These are phyloP conservation scores for Ceratobasidium sp. DNA, from an alignment of 1,284 basidiomycete species.

Conservation along the genomic window DNA sequence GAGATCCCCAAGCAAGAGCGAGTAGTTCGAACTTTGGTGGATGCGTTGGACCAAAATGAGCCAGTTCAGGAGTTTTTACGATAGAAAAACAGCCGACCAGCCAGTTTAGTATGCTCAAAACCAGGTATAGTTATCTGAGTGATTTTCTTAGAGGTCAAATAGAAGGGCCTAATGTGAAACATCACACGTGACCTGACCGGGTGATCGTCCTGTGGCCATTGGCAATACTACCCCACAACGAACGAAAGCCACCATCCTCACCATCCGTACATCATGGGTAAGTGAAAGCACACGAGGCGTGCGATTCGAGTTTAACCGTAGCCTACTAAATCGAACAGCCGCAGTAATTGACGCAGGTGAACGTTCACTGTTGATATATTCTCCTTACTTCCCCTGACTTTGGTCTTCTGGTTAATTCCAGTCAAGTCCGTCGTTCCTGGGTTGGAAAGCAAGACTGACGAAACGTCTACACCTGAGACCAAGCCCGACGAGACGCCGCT, in stretches of 20 bases:
- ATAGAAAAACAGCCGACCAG: too few relatives aligned
- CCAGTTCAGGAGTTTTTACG: too few relatives aligned
- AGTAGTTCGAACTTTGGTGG: too few relatives aligned
- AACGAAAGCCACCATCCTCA: conserved; percentile 10
- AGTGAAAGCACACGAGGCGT: neutral
- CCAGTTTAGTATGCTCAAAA: too few relatives aligned
- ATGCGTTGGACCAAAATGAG: too few relatives aligned
- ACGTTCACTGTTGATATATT: neutral
- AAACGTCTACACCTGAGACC: neutral
- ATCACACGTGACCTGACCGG: neutral
- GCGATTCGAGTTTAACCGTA: neutral
- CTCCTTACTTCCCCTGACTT: conserved; percentile 15
- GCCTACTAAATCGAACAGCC: neutral
- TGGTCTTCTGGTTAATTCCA: neutral
- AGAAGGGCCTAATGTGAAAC: neutral
- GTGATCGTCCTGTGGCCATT: neutral
- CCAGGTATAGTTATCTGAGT: too few relatives aligned
- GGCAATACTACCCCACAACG: conserved; percentile 23
- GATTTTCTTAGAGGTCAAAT: neutral
- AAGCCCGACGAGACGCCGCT: conserved; percentile 49
- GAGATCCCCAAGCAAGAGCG: too few relatives aligned
- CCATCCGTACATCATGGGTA: conserved; percentile 1
- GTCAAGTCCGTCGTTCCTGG: conserved; percentile 37
- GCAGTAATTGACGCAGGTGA: conserved; percentile 37
- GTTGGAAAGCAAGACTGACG: neutral